These are phyloP conservation scores for Thelonectria discophora DNA, from an alignment of 2,329 filamentous ascomycete genomes.

Conservation along the genomic window DNA sequence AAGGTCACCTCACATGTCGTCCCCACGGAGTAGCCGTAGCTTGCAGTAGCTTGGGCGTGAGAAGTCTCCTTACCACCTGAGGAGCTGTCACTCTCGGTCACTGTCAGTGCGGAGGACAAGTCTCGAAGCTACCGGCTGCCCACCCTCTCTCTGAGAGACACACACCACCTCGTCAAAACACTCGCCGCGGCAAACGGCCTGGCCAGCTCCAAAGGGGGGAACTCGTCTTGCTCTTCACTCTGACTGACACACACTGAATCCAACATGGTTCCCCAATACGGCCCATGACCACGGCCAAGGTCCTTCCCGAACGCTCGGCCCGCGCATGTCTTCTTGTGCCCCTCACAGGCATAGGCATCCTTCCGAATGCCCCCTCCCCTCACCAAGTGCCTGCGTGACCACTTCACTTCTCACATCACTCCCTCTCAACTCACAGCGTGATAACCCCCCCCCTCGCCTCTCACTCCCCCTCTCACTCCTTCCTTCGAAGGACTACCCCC, in stretches of 20 bases:
- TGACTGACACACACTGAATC: not conserved
- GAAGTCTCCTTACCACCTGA: too few relatives aligned
- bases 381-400: too few relatives aligned
- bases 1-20: too few relatives aligned
- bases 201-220: conserved; percentile 30
- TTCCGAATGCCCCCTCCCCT: too few relatives aligned
- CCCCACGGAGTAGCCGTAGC: too few relatives aligned
- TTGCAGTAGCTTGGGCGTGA: too few relatives aligned
- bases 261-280: not conserved
- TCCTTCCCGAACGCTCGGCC: conserved; percentile 29
- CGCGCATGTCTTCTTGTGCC: conserved; percentile 18
- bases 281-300: conserved; percentile 4
- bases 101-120: too few relatives aligned
- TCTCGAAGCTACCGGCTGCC: too few relatives aligned
- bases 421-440: not conserved
- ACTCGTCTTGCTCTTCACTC: conserved; percentile 10
- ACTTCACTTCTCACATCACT: not conserved
- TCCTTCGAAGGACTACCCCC: conserved; percentile 7
- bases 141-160: too few relatives aligned
- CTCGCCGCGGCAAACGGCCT: conserved; percentile 40
- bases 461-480: not conserved
- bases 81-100: too few relatives aligned
- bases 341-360: not conserved
- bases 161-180: too few relatives aligned
- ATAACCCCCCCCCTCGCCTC: not conserved